Evolutionary conservation across 2,329 filamentous ascomycete genomes (phyloP), one percentile per base, ranked within the genome.

Genomic region (Fusarium haematococcum): DNA sequence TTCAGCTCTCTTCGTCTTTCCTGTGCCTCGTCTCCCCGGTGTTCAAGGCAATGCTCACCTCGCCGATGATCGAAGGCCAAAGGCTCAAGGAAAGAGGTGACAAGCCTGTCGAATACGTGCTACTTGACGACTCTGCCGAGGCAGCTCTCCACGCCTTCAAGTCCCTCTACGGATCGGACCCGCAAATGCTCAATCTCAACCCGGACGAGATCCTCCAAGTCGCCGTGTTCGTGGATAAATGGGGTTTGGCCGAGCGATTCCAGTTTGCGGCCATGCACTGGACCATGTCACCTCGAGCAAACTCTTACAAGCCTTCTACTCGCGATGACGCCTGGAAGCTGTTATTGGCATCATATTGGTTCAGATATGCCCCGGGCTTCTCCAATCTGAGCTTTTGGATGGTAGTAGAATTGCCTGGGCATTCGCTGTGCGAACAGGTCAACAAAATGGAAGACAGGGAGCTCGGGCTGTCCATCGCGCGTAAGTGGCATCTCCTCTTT

Each of bases 11-110:
- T 16, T 79, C 74, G 0, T 56, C 65, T 35, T 71, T 79, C 11
- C 57, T 82, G 2, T 74, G 63, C 35, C 50, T 68, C 2, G 67
- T 71, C 11, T 75, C 73, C 16, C 70, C 65, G 0, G 65, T 74
- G 0, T 71, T 75, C 4, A 20, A 48, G 1, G 73, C 63, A 0
- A 75, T 75, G 70, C 67, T 75, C 9, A 63, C 65, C 1, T 62
- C 67, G 1, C 37, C 66, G 20, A 73, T 73, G 4, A 62, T 57
- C 30, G 66, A 73, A 32, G 70, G 70, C 2, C 54, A 70, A 4
- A 48, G 52, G 6, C 27, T 73, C 11, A n/a, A 4, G 18, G 25
- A 30, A 13, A n/a, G 27, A 52, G 48, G 48, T 13, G 48, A 13
- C 6, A 8, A n/a, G 25, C 48, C 48, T n/a, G 48, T n/a, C 9